phyloP scores from a whole-genome alignment of 2,329 filamentous ascomycete species.

The Ceratocystis alfenasii region DNA sequence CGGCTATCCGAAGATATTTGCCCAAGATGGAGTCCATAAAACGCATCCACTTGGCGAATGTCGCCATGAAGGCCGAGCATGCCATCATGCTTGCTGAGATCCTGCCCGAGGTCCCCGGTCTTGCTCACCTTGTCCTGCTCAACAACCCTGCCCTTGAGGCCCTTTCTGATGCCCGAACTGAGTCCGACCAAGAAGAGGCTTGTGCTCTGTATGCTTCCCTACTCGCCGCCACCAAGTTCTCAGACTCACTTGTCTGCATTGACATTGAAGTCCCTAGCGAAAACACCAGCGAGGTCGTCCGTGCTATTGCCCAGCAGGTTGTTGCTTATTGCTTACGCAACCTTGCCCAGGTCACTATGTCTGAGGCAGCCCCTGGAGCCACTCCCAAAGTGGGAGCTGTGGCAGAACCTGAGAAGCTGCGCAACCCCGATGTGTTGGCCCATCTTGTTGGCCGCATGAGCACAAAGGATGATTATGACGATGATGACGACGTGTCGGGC shows the following conservation, averaged over 20 bases:
- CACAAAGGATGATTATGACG: conserved; percentile 40
- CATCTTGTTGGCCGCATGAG: conserved; percentile 68
- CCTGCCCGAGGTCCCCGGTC: conserved; percentile 64
- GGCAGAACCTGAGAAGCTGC: conserved; percentile 14
- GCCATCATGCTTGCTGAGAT: conserved; percentile 85
- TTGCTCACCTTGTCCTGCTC: conserved; percentile 78
- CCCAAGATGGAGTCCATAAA: conserved; percentile 68
- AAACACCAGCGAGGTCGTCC: conserved; percentile 79
- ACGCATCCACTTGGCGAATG: conserved; percentile 75
- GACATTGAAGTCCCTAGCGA: conserved; percentile 79
- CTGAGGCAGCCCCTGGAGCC: conserved; percentile 42
- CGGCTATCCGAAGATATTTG: conserved; percentile 63
- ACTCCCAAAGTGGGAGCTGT: conserved; percentile 27
- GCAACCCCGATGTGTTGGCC: conserved; percentile 66
- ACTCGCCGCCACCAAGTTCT: conserved; percentile 75
- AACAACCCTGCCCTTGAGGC: conserved; percentile 64
- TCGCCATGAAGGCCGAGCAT: conserved; percentile 73
- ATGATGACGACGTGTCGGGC: conserved; percentile 42
- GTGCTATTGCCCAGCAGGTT: conserved; percentile 85
- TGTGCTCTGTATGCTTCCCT: conserved; percentile 87
- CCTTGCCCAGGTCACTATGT: conserved; percentile 65
- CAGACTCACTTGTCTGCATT: conserved; percentile 70
- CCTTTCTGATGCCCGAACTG: conserved; percentile 63
- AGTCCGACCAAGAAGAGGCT: conserved; percentile 78
- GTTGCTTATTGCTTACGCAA: conserved; percentile 89